phyloP scores from a whole-genome alignment of 495 filamentous ascomycete genomes.

The Daldinia decipiens region DNA sequence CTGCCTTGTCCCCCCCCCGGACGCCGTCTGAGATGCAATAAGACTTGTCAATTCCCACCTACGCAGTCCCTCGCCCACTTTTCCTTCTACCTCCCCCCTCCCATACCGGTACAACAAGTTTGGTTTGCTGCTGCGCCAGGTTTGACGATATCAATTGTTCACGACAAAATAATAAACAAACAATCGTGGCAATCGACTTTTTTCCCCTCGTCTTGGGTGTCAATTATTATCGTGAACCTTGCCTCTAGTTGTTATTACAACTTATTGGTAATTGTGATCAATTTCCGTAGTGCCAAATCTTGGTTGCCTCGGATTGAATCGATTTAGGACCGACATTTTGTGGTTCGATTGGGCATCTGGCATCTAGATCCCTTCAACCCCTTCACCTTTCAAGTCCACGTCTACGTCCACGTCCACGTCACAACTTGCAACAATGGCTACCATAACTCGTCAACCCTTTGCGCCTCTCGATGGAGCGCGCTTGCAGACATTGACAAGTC shows the following conservation, averaged over 20 bases:
- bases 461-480: slow-evolving; percentile 63
- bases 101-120: slow-evolving; percentile 28
- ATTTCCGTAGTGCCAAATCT: slow-evolving; percentile 25
- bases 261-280: slow-evolving; percentile 26
- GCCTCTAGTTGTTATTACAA: slow-evolving; percentile 8
- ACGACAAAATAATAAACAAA: slow-evolving; percentile 47
- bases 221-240: slow-evolving; percentile 29
- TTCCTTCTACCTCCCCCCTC: slow-evolving; percentile 41
- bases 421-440: slow-evolving; percentile 53
- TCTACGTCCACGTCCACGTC: slow-evolving; percentile 34
- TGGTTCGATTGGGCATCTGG: slow-evolving; percentile 30
- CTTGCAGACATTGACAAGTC: slow-evolving; percentile 64
- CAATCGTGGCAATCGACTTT: slow-evolving; percentile 28
- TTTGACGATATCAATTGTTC: slow-evolving; percentile 37
- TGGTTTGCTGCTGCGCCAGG: slow-evolving; percentile 22
- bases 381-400: slow-evolving; percentile 32
- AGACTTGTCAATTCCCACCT: slow-evolving; percentile 46
- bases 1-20: neutral
- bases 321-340: slow-evolving; percentile 12
- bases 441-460: slow-evolving; percentile 65
- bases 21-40: slow-evolving; percentile 45
- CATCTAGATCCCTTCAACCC: slow-evolving; percentile 19
- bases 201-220: slow-evolving; percentile 18
- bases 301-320: slow-evolving; percentile 34
- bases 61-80: slow-evolving; percentile 44